A percentile compares a stretch with the other conserved stretches of the same genome.
phyloP scores from a whole-genome alignment of 2,329 filamentous ascomycete species.

The Penicillium sp. region DNA sequence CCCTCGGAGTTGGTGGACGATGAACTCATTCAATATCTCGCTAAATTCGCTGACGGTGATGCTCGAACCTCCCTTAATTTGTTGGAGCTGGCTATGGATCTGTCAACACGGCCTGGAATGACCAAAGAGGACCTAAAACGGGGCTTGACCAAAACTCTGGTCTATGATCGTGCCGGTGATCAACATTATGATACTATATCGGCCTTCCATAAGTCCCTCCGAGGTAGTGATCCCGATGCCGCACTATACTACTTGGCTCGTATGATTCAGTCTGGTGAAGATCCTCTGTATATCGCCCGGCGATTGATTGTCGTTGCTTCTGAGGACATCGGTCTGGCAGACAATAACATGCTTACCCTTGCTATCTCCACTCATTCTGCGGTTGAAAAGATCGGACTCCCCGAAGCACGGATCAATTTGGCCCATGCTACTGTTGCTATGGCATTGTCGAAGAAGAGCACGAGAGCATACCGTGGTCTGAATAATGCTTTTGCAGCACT shows the following conservation, averaged over 20 bases:
- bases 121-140: constrained; percentile 74
- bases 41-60: constrained; percentile 84
- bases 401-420: constrained; percentile 86
- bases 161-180: constrained; percentile 91
- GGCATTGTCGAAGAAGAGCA: constrained; percentile 76
- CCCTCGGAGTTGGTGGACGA: constrained; percentile 61
- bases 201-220: constrained; percentile 92
- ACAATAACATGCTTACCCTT: constrained; percentile 74
- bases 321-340: constrained; percentile 87
- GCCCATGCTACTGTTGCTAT: constrained; percentile 82
- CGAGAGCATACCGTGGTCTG: constrained; percentile 74
- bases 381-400: constrained; percentile 88
- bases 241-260: constrained; percentile 89
- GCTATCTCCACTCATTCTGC: constrained; percentile 83
- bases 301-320: constrained; percentile 92
- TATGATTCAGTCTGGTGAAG: constrained; percentile 93
- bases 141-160: constrained; percentile 80
- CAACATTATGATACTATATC: constrained; percentile 98
- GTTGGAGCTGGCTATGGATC: constrained; percentile 78
- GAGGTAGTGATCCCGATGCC: constrained; percentile 80
- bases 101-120: constrained; percentile 59
- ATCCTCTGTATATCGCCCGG: constrained; percentile 84
- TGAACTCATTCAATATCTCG: constrained; percentile 73
- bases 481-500: constrained; percentile 75
- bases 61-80: constrained; percentile 89